phyloP scores from a whole-genome alignment of 192 early-diverging fungal genomes.

The Powellomyces hirtus region DNA sequence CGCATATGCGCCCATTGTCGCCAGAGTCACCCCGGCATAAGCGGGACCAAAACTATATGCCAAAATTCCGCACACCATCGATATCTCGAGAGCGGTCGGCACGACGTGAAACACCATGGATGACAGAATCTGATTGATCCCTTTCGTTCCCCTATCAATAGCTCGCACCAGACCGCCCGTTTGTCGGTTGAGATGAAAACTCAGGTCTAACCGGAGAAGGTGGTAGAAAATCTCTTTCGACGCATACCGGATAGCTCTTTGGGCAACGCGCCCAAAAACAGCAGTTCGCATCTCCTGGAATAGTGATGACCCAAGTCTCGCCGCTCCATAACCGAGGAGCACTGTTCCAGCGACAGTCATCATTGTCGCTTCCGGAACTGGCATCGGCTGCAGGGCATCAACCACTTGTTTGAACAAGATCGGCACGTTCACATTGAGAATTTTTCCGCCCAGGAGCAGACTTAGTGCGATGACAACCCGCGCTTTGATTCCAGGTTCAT shows the following conservation, averaged over 20 bases:
- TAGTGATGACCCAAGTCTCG: slow-evolving; percentile 74
- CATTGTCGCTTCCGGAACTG: slow-evolving; percentile 54
- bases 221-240: slow-evolving; percentile 89
- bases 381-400: slow-evolving; percentile 76
- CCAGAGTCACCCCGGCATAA: slow-evolving; percentile 86
- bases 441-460: slow-evolving; percentile 71
- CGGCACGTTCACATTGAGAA: slow-evolving; percentile 93
- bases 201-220: slow-evolving; percentile 80
- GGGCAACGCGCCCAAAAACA: slow-evolving; percentile 89
- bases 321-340: slow-evolving; percentile 91
- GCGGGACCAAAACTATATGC: slow-evolving; percentile 67
- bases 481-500: slow-evolving; percentile 76
- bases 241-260: slow-evolving; percentile 86
- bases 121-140: slow-evolving; percentile 95
- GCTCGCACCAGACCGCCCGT: slow-evolving; percentile 96
- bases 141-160: slow-evolving; percentile 85
- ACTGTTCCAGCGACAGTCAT: slow-evolving; percentile 84
- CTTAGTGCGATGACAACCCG: slow-evolving; percentile 82
- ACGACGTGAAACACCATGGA: slow-evolving; percentile 94
- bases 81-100: slow-evolving; percentile 93
- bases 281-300: slow-evolving; percentile 93
- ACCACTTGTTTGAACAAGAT: slow-evolving; percentile 93
- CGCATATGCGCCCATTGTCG: slow-evolving; percentile 57
- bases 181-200: slow-evolving; percentile 90
- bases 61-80: slow-evolving; percentile 92